A percentile compares a stretch with the other conserved stretches of the same genome.
These are phyloP conservation scores for Antrodiella citrinella DNA, from an alignment of 768 basidiomycete genomes.

Conservation along the genomic window DNA sequence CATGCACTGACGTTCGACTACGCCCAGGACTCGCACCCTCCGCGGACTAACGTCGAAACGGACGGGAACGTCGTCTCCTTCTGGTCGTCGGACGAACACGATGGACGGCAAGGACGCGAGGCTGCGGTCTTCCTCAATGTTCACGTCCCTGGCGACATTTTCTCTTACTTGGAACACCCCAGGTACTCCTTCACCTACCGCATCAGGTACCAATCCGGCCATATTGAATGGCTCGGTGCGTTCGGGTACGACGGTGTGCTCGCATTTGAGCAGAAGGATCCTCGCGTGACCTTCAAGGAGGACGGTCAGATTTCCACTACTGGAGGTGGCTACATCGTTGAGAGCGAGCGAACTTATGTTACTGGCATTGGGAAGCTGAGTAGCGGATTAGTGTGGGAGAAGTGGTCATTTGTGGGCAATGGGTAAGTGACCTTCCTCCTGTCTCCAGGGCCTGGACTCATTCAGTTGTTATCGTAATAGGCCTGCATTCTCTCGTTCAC, in stretches of 20 bases:
- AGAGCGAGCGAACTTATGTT: not conserved
- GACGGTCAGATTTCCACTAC: not conserved
- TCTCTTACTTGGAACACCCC: not conserved
- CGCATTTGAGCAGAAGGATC: conserved; percentile 11
- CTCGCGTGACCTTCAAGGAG: conserved; percentile 5
- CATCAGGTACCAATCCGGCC: conserved; percentile 18
- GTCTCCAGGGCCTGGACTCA: too few species aligned
- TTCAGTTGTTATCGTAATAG: not conserved
- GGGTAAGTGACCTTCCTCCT: too few species aligned
- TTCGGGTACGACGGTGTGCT: conserved; percentile 18
- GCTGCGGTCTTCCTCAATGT: conserved; percentile 13
- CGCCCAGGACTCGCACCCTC: conserved; percentile 1
- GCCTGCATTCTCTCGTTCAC: conserved; percentile 9
- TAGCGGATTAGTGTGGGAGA: conserved; percentile 11
- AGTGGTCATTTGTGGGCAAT: conserved; percentile 12
- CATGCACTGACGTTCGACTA: conserved; percentile 14
- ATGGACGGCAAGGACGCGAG: not conserved
- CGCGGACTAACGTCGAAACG: not conserved
- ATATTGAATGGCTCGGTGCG: conserved; percentile 19
- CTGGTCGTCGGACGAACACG: not conserved
- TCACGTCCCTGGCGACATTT: conserved; percentile 8
- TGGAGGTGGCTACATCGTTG: not conserved
- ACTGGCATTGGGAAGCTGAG: conserved; percentile 11
- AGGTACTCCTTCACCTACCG: conserved; percentile 21
- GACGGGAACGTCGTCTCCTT: conserved; percentile 6